Conservation (phyloP, 2,329 filamentous ascomycete genomes). For the Hypomyces perniciosus region DNA sequence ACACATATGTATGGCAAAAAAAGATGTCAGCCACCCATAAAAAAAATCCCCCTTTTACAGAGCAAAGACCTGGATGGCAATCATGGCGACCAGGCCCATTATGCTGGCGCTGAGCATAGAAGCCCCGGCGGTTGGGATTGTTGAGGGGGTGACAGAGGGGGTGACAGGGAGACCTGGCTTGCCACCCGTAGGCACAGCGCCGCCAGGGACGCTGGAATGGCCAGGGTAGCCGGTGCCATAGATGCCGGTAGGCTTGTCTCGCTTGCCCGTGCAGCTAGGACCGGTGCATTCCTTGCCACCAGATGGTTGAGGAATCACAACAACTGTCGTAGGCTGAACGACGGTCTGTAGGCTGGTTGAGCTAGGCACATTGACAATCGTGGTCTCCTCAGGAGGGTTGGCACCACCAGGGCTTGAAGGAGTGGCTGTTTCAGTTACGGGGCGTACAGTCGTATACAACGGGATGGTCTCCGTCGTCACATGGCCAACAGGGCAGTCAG, state of each 20-base stretch:
- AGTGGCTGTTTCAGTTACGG: conserved; percentile 18
- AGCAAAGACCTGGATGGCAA: conserved; percentile 23
- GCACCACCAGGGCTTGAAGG: conserved; percentile 2
- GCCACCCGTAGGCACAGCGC: conserved; percentile 16
- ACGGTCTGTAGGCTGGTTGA: conserved; percentile 14
- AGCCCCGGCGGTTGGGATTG: conserved; percentile 44
- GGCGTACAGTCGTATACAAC: conserved; percentile 34
- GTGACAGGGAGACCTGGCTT: conserved; percentile 8
- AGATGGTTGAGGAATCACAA: conserved; percentile 16
- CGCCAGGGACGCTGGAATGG: conserved; percentile 8
- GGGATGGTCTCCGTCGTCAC: conserved; percentile 29
- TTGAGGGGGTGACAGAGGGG: conserved; percentile 20
- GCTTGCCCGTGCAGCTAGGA: conserved; percentile 17
- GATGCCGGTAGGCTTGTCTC: not conserved
- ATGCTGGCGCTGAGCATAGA: conserved; percentile 23
- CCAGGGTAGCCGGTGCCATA: not conserved
- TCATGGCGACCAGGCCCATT: conserved; percentile 20
- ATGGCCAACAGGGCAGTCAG: conserved; percentile 39
- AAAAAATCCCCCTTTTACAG: conserved; percentile 17
- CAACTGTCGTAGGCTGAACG: conserved; percentile 15
- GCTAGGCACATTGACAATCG: conserved; percentile 5
- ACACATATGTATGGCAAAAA: too few species aligned
- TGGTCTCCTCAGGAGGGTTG: conserved; percentile 7
- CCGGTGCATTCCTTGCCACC: conserved; percentile 23
- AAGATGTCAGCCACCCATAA: not conserved